Base-by-base conservation (phyloP, 1,284 basidiomycete species). In the Cryptococcus deneoformans region DNA sequence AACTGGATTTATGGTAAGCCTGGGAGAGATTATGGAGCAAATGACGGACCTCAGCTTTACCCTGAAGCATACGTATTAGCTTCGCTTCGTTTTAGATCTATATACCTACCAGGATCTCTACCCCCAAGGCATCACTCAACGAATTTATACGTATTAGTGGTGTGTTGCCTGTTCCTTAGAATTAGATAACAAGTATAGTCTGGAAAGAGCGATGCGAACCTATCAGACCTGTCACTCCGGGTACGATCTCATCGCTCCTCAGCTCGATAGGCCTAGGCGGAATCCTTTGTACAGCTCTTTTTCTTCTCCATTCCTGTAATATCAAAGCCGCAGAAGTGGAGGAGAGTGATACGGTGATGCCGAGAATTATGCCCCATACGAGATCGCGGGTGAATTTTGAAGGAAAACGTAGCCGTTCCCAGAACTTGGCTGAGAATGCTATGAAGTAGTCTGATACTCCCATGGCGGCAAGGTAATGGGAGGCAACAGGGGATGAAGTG, bases 91-190 rank as follows among this genome's bases (percentile, higher is more conserved):
- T 12, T 6, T 6, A 20, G 49, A 8, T 11, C 11, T n/a, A 53
- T 7, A 14, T 7, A 54, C 79, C 51, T 47, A 81, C 82, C 10
- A 97, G 80, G 59, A 99, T 94, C 70, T 98, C 93, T 10, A 96
- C 89, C 6, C 93, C 93, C 0, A 97, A 82, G 0, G 88, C 86
- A 76, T 96, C 84, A 66, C 92, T 96, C 56, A 99, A 76, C 3
- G 90, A 93, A 65, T 90, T 89, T 58, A 99, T 96, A 58, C 94
- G 83, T 56, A 99, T 82, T 43, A 99, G 80, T 0, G 94, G 94
- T 1, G 95, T 99, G 70, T 98, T 96, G 40, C 95, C 92, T 94
- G 64, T 16, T 16, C 60, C 34, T 43, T n/a, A 46, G 42, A 39
- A 39, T 44, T 10, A n/a, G 9, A 50, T 53, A 34, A 44, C 11